These are phyloP conservation scores for Urochloa ruziziensis DNA, from an alignment of 176 grass and related monocot species.

Conservation along the genomic window DNA sequence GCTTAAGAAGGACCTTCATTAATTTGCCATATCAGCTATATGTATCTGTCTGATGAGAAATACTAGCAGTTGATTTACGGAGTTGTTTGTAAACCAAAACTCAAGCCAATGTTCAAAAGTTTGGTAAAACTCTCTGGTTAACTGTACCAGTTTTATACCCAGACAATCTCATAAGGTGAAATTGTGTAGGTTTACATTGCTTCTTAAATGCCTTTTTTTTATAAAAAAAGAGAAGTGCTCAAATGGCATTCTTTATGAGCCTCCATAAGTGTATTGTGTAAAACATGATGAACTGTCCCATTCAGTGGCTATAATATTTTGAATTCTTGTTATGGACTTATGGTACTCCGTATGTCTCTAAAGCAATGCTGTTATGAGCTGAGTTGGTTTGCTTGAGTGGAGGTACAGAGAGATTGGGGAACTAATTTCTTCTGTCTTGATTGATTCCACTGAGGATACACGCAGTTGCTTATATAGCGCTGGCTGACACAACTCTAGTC, in stretches of 20 bases:
- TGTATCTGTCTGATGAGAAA: slow-evolving; percentile 14
- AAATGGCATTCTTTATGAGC: not conserved
- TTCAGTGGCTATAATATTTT: not conserved
- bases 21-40: not conserved
- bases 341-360: not conserved
- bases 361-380: not conserved
- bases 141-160: not conserved
- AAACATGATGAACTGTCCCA: not conserved
- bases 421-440: not conserved
- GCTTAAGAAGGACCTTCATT: not conserved
- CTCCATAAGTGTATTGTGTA: not conserved
- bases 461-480: not conserved
- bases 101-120: not conserved
- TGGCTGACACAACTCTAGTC: not conserved
- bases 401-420: not conserved
- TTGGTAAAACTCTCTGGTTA: not conserved
- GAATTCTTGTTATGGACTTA: not conserved
- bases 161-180: not conserved
- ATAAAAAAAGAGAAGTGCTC: not conserved
- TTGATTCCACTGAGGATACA: not conserved
- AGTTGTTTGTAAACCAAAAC: not conserved
- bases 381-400: not conserved
- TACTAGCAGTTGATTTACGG: not conserved
- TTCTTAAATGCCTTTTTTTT: not conserved
- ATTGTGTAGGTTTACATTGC: not conserved